A percentile compares a stretch with the other conserved stretches of the same genome.
phyloP scores from a whole-genome alignment of 352 stramenopile genomes.

The Pythium monospermum region DNA sequence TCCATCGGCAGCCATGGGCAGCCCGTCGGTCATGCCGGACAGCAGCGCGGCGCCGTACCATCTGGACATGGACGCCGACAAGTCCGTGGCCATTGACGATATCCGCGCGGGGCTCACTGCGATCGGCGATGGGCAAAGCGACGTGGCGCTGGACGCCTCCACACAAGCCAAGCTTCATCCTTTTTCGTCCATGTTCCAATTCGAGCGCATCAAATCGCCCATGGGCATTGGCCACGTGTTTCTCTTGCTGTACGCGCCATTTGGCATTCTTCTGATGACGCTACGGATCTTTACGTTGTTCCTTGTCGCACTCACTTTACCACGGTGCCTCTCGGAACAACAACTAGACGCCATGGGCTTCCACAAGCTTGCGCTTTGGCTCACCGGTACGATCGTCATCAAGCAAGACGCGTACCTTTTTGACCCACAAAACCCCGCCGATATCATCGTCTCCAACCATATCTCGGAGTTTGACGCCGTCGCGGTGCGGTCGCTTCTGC shows the following conservation, averaged over 20 bases:
- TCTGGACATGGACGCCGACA: constrained; percentile 20
- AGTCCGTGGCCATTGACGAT: constrained; percentile 14
- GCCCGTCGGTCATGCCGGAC: constrained; percentile 6
- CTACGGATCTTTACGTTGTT: constrained; percentile 35
- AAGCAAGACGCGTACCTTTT: constrained; percentile 39
- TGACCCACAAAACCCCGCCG: constrained; percentile 13
- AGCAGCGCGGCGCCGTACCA: constrained; percentile 5
- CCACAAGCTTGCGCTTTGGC: constrained; percentile 28
- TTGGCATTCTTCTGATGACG: constrained; percentile 44
- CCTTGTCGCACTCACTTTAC: constrained; percentile 38
- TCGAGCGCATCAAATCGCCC: constrained; percentile 56
- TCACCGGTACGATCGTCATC: constrained; percentile 45
- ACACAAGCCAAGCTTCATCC: constrained; percentile 15
- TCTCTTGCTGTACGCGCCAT: constrained; percentile 50
- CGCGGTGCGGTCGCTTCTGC: constrained; percentile 33
- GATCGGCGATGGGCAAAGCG: constrained; percentile 12
- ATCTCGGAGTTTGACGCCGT: constrained; percentile 73
- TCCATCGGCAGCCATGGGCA: too few relatives aligned
- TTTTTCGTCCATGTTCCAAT: constrained; percentile 54
- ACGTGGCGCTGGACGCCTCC: constrained; percentile 13
- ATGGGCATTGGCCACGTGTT: constrained; percentile 33
- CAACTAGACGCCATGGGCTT: constrained; percentile 46
- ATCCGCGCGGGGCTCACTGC: constrained; percentile 16
- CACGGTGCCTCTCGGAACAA: constrained; percentile 34
- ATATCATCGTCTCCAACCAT: constrained; percentile 70